These are phyloP conservation scores for Ustulina deusta DNA, from an alignment of 2,329 filamentous ascomycete genomes.

Conservation along the genomic window DNA sequence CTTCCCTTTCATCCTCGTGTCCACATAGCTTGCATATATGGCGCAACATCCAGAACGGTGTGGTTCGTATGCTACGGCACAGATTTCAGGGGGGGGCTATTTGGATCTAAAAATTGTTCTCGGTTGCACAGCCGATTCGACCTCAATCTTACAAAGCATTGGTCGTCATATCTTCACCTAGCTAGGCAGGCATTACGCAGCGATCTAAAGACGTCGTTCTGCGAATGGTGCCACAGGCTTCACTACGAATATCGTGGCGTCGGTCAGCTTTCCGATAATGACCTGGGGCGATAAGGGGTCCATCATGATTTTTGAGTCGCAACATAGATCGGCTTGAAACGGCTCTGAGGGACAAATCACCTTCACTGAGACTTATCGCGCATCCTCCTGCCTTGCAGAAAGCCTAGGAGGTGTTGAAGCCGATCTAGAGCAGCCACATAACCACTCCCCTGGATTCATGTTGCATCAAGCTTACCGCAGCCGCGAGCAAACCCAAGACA, in stretches of 20 bases:
- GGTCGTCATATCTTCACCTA: slow-evolving; percentile 1
- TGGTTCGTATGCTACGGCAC: neutral
- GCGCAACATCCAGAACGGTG: slow-evolving; percentile 15
- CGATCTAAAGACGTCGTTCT: neutral
- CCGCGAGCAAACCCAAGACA: slow-evolving; percentile 6
- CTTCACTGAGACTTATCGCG: slow-evolving; percentile 15
- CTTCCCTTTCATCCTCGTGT: slow-evolving; percentile 23
- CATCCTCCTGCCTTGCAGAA: slow-evolving; percentile 21
- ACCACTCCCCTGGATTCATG: slow-evolving; percentile 20
- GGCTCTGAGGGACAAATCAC: slow-evolving; percentile 16
- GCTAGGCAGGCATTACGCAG: neutral
- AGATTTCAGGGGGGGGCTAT: slow-evolving; percentile 12
- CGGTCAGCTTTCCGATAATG: slow-evolving; percentile 11
- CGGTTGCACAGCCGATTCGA: slow-evolving; percentile 17
- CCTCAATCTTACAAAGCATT: slow-evolving; percentile 9
- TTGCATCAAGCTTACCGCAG: slow-evolving; percentile 15
- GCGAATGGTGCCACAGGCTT: neutral
- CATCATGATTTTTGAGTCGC: slow-evolving; percentile 13
- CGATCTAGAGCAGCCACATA: slow-evolving; percentile 18
- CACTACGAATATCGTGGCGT: slow-evolving; percentile 22
- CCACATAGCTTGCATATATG: slow-evolving; percentile 16
- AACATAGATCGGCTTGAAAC: slow-evolving; percentile 34
- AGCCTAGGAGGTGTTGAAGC: slow-evolving; percentile 15
- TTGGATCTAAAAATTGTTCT: slow-evolving; percentile 24
- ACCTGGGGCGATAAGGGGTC: slow-evolving; percentile 9